A percentile compares a stretch with the other conserved stretches of the same genome.
Evolutionary conservation across 1,284 basidiomycete species (phyloP).

Genomic region (Flammula alnicola): DNA sequence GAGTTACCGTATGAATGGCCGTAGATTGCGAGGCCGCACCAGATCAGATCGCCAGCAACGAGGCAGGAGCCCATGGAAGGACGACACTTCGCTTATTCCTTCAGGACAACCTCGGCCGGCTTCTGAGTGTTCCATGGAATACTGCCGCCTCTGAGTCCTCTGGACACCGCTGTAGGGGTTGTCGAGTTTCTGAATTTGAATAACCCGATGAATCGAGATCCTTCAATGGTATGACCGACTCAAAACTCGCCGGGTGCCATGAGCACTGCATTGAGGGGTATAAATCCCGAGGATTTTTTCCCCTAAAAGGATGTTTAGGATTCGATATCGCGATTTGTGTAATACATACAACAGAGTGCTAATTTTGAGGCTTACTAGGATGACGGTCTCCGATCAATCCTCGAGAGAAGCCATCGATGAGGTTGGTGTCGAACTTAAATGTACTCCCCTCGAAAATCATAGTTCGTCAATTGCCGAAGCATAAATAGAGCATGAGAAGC

Average conservation of each 20-base stretch:
- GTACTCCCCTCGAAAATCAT: conserved; percentile 42
- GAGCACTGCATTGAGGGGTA: conserved; percentile 37
- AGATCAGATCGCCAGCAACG: too few species aligned
- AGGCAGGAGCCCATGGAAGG: too few species aligned
- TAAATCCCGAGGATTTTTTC: conserved; percentile 50
- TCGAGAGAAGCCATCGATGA: conserved; percentile 48
- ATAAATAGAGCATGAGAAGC: not conserved
- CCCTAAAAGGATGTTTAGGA: conserved; percentile 38
- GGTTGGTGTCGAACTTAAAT: conserved; percentile 35
- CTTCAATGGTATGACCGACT: conserved; percentile 15
- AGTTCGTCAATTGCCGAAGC: conserved; percentile 34
- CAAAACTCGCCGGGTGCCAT: conserved; percentile 38
- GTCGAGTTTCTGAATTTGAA: conserved; percentile 24
- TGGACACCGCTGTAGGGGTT: too few species aligned
- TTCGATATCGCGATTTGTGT: conserved; percentile 47
- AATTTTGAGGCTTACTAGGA: too few species aligned
- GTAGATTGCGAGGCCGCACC: too few species aligned
- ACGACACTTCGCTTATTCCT: too few species aligned
- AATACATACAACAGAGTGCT: conserved; percentile 39
- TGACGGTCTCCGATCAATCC: conserved; percentile 38
- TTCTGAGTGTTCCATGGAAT: too few species aligned
- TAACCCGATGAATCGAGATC: not conserved
- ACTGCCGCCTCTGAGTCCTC: too few species aligned
- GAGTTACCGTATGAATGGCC: too few species aligned
- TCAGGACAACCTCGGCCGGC: too few species aligned